A percentile compares a stretch with the other conserved stretches of the same genome.
Evolutionary conservation across 2,329 filamentous ascomycete species (phyloP).

Genomic region (Colletotrichum sp.): DNA sequence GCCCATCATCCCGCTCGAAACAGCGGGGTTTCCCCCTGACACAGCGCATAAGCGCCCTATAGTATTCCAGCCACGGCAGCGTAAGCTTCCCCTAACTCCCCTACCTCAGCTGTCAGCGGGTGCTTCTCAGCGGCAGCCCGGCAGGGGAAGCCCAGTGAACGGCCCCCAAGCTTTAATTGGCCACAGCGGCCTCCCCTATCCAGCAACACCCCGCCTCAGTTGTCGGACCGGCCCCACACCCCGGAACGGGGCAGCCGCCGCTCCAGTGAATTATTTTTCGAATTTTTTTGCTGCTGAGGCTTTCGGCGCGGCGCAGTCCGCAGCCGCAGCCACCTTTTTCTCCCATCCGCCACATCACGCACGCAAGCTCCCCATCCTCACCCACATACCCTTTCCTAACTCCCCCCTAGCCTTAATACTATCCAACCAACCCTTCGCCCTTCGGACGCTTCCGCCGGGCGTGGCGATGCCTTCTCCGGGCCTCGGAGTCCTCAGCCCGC

Average conservation of each 20-base stretch:
- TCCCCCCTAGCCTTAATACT: background rate
- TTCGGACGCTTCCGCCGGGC: background rate
- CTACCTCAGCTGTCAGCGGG: background rate
- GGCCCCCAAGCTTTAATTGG: background rate
- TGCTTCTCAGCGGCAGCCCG: background rate
- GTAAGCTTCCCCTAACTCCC: background rate
- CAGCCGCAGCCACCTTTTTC: background rate
- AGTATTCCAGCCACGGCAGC: background rate
- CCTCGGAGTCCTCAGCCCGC: background rate
- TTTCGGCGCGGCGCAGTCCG: background rate
- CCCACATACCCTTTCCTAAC: background rate
- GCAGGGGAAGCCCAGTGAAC: background rate
- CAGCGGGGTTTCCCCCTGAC: background rate
- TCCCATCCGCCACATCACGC: slow-evolving; percentile 16
- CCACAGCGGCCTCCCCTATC: background rate
- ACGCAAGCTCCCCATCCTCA: background rate
- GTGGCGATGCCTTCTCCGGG: slow-evolving; percentile 11
- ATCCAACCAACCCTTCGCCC: background rate
- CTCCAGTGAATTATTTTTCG: background rate
- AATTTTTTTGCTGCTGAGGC: background rate
- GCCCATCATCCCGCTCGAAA: background rate
- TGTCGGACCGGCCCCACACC: slow-evolving; percentile 6
- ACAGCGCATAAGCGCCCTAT: background rate
- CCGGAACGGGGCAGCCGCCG: background rate
- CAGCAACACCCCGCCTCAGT: background rate